Evolutionary conservation across 768 basidiomycete genomes (phyloP), one percentile per base, ranked within the genome.

Genomic region (Termitomyces sp.): DNA sequence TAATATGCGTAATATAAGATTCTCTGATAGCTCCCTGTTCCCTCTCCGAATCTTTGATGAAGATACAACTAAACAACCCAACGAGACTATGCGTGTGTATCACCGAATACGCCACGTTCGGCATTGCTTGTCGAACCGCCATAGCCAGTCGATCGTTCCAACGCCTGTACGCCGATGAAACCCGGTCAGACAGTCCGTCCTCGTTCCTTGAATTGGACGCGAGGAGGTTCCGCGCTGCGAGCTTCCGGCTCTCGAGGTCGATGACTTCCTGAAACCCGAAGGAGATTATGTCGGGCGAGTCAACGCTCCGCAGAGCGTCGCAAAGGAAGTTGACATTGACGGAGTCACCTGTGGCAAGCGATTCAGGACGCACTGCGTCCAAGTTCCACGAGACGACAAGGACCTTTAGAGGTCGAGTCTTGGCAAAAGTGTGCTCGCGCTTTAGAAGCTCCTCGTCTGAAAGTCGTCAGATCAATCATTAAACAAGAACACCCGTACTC

Each of bases 241-340:
- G 87, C 74, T 87, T 93, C 61, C 93, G 86, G 63, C 85, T 87
- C 65, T 97, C 95, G n/a, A 99, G 82, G 68, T 97, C 94, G 60
- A 99, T 93, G 41, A 98, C 82, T 73, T 98, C 96, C 72, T 99
- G 96, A 72, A 98, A 89, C 2, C 95, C 95, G 65, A 99, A 96
- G 4, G 86, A 83, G 62, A 99, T 89, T 65, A 98, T 87, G 62
- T 98, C 95, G 3, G 96, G 91, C 36, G 73, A 67, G 13, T 91
- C 85, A 39, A 88, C 85, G 65, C 87, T 90, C 4, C 71, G 77
- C 12, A 98, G 76, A 2, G 83, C 85, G 22, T 93, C 81, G n/a
- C 81, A 76, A n/a, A 99, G 75, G 76, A 98, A 95, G 58, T 77
- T 82, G 58, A 82, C 73, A 69, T 95, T 98, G n/a, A 82, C 85